Percentiles rank a stretch among this genome's conserved stretches.
These are phyloP conservation scores for Capronia americana DNA, from an alignment of 2,329 filamentous ascomycete genomes.

Conservation along the genomic window DNA sequence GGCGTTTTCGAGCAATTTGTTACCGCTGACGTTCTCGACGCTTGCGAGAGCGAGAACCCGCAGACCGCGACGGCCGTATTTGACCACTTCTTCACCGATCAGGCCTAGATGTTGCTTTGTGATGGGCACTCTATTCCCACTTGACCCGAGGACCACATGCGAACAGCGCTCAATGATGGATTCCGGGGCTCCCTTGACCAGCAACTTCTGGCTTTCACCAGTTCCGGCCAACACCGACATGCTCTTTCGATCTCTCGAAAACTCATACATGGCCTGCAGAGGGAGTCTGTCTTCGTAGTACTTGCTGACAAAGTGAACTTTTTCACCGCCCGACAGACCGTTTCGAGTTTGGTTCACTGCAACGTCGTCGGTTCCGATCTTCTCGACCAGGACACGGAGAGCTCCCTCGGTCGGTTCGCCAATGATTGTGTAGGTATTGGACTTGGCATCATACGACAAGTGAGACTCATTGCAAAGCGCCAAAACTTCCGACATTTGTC, in stretches of 20 bases:
- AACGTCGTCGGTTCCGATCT: slow-evolving; percentile 82
- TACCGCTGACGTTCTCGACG: slow-evolving; percentile 74
- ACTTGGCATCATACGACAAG: slow-evolving; percentile 80
- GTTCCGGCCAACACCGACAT: slow-evolving; percentile 92
- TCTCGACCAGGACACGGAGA: slow-evolving; percentile 87
- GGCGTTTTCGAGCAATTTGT: slow-evolving; percentile 73
- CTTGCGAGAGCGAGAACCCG: slow-evolving; percentile 93
- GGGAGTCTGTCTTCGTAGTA: slow-evolving; percentile 79
- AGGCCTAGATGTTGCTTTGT: slow-evolving; percentile 71
- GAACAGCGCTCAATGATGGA: slow-evolving; percentile 92
- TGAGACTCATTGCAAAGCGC: slow-evolving; percentile 88
- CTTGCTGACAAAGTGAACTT: slow-evolving; percentile 80
- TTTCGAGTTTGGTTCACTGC: slow-evolving; percentile 60
- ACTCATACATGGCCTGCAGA: slow-evolving; percentile 88
- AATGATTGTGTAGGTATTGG: slow-evolving; percentile 76
- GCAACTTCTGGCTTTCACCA: slow-evolving; percentile 74
- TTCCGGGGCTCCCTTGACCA: slow-evolving; percentile 97
- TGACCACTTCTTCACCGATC: slow-evolving; percentile 78
- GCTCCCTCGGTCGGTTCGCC: slow-evolving; percentile 97
- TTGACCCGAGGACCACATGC: slow-evolving; percentile 75
- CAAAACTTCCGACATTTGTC: slow-evolving; percentile 73
- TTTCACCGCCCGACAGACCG: slow-evolving; percentile 60
- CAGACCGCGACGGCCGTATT: slow-evolving; percentile 90
- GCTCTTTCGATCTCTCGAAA: slow-evolving; percentile 96
- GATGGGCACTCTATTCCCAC: slow-evolving; percentile 78